Evolutionary conservation across 495 filamentous ascomycete species (phyloP).

Genomic region (Acidomyces sp.): DNA sequence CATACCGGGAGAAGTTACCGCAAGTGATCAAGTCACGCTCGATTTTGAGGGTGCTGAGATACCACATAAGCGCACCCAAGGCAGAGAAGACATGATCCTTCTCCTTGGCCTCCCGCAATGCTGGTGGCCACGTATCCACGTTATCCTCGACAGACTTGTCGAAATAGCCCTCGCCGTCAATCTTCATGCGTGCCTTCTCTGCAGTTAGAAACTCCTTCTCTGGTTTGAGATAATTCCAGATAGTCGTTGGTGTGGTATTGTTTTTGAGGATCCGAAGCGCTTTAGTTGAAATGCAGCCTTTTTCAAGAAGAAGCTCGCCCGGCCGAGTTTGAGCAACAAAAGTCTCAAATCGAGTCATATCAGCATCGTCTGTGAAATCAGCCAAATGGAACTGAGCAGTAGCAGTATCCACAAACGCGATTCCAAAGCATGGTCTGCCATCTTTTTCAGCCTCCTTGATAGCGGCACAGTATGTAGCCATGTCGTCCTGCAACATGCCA

Average conservation of each 20-base stretch:
- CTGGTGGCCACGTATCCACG: conserved; percentile 63
- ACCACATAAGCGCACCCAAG: conserved; percentile 78
- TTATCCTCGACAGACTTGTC: conserved; percentile 45
- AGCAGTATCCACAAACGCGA: conserved; percentile 90
- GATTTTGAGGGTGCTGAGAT: conserved; percentile 71
- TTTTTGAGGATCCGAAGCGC: conserved; percentile 91
- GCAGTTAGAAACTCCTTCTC: conserved; percentile 86
- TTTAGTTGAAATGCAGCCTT: conserved; percentile 68
- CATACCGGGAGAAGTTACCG: conserved; percentile 84
- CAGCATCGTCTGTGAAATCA: conserved; percentile 81
- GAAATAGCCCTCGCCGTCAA: conserved; percentile 76
- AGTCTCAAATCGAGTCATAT: conserved; percentile 96
- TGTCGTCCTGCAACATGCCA: conserved; percentile 94
- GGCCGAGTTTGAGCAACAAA: conserved; percentile 88
- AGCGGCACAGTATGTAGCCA: conserved; percentile 90
- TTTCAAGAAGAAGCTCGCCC: conserved; percentile 82
- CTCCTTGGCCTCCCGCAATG: conserved; percentile 56
- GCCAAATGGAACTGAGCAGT: conserved; percentile 90
- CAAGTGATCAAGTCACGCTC: conserved; percentile 79
- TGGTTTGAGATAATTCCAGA: conserved; percentile 89
- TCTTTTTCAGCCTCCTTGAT: conserved; percentile 80
- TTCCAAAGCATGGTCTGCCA: conserved; percentile 70
- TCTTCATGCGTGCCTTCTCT: conserved; percentile 64
- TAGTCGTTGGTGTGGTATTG: conserved; percentile 80
- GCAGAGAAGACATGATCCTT: conserved; percentile 86